Conservation (phyloP, 2,329 filamentous ascomycete species). For the Gnomoniopsis smithogilvyi region DNA sequence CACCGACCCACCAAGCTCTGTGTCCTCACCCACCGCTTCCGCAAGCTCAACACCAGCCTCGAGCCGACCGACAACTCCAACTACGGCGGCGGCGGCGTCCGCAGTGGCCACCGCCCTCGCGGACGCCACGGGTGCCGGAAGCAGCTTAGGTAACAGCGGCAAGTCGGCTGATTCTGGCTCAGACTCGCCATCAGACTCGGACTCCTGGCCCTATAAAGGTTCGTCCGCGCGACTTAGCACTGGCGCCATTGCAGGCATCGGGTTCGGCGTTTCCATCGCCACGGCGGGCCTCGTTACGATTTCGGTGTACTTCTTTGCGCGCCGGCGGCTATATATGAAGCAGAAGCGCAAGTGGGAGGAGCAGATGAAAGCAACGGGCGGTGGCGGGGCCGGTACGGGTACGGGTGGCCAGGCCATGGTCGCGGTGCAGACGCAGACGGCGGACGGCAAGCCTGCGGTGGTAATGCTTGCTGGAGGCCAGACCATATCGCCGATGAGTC, state of each 20-base stretch:
- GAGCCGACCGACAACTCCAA: not conserved
- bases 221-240: not conserved
- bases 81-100: not conserved
- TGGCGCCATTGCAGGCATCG: constrained; percentile 1
- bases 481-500: not conserved
- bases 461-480: not conserved
- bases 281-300: constrained; percentile 6
- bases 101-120: not conserved
- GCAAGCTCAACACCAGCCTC: not conserved
- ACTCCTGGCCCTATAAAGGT: not conserved
- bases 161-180: not conserved
- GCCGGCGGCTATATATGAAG: constrained; percentile 10
- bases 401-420: not conserved
- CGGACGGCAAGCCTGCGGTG: not conserved
- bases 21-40: not conserved
- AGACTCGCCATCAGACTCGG: not conserved
- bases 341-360: constrained; percentile 5
- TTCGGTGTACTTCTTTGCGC: constrained; percentile 3
- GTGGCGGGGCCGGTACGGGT: not conserved
- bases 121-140: not conserved
- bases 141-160: not conserved
- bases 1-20: not conserved
- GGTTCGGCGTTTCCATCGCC: constrained; percentile 2
- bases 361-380: not conserved
- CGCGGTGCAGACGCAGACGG: not conserved